Evolutionary conservation across 768 basidiomycete genomes (phyloP), one percentile per base, ranked within the genome.

Genomic region (Suillus ampliporus): DNA sequence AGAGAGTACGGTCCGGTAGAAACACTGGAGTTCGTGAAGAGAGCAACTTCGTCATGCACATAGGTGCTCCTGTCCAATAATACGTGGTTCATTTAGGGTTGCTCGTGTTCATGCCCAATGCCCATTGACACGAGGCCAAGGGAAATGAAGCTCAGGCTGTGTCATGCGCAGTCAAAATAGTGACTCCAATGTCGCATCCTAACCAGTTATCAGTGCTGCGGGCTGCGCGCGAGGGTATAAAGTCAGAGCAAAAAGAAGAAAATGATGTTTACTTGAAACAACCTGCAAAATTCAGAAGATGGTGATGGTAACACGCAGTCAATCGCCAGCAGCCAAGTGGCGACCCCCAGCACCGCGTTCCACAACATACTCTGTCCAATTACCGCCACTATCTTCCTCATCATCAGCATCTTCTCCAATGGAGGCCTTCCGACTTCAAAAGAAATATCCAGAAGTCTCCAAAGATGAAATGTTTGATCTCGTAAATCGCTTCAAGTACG

Each of bases 401-500:
- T 67, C 62, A 17, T 62, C 58, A 59, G 31, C 63, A 71, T 72
- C 65, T 31, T 65, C 73, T 53, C 47, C 68, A 56, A 93, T 94
- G 92, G 89, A 94, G 75, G 89, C 91, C 53, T 79, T 97, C 65
- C 89, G 89, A 77, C 83, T 97, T 15, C 91, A 94, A 73, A 94
- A 90, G 81, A 97, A 96, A 77, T 95, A 90, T 72, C 94, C 96
- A 17, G 90, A 96, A 69, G 89, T 97, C 68, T 82, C 92, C 46
- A 87, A 89, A 72, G 95, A 97, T 82, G 95, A 96, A 80, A 94
- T 98, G 89, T 90, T 95, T 69, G 89, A 93, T 73, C 86, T 99
- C 75, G 88, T 97, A 77, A 94, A 90, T 76, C 87, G 89, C 63
- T 99, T 99, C 90, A 97, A 97, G 97, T 97, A 70, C 68, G 95